Percentiles rank a stretch among this genome's conserved stretches.
These are phyloP conservation scores for Salix purpurea DNA, from an alignment of 345 rosid species.

Conservation along the genomic window DNA sequence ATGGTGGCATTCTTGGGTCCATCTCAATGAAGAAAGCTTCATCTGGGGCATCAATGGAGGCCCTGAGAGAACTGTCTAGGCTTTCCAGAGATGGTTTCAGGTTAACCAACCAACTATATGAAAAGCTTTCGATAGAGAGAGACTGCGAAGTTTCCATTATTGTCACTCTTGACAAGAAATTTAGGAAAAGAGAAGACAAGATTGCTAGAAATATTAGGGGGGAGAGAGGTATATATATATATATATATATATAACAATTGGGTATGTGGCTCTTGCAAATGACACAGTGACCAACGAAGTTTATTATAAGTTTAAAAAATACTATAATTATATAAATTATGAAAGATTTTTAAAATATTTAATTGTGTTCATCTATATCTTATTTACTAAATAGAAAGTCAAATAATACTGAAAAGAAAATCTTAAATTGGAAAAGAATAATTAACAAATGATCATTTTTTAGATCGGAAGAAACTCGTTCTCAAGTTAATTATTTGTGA, in stretches of 20 bases:
- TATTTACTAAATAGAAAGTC: neutral
- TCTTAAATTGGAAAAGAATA: no score
- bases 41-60: constrained; percentile 56
- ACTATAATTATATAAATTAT: no score
- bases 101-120: constrained; percentile 84
- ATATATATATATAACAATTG: constrained; percentile 12
- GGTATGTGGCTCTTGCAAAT: constrained; percentile 57
- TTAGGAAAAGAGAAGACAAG: constrained; percentile 2
- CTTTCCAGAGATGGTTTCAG: constrained; percentile 58
- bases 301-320: no score
- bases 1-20: constrained; percentile 92
- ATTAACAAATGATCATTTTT: no score
- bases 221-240: constrained; percentile 19
- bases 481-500: no score
- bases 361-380: neutral
- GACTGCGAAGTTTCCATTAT: constrained; percentile 70
- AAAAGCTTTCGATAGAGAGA: constrained; percentile 88
- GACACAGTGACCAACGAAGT: constrained; percentile 27
- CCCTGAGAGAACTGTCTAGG: constrained; percentile 40
- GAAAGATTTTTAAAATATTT: no score
- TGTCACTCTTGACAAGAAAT: neutral
- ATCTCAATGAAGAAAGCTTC: constrained; percentile 87
- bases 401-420: no score
- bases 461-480: no score
- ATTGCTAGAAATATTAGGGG: neutral